Evolutionary conservation across 345 rosid species (phyloP).

Genomic region (Gossypium herbaceum): DNA sequence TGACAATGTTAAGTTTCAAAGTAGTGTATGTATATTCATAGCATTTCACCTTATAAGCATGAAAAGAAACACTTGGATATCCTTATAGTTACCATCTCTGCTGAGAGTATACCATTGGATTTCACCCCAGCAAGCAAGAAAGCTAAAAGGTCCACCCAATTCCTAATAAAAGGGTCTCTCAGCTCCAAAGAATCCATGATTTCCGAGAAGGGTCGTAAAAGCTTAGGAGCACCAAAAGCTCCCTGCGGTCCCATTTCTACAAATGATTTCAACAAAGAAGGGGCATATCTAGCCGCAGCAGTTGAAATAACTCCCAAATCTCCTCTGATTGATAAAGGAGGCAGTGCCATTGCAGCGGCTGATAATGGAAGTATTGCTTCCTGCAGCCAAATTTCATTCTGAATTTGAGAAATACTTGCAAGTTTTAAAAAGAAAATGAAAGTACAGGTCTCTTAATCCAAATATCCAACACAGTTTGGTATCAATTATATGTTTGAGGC

Average conservation of each 20-base stretch:
- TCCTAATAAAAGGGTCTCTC: conserved; percentile 78
- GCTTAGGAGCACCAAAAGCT: conserved; percentile 77
- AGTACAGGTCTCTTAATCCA: not conserved
- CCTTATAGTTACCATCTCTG: conserved; percentile 86
- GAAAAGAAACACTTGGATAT: not conserved
- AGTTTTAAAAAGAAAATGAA: not conserved
- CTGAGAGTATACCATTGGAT: conserved; percentile 94
- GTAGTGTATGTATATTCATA: not conserved
- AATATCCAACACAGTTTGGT: not conserved
- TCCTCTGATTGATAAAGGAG: conserved; percentile 80
- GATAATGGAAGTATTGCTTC: conserved; percentile 92
- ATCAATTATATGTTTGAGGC: not conserved
- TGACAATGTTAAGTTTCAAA: not conserved
- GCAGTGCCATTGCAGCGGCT: conserved; percentile 85
- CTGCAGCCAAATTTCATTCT: conserved; percentile 34
- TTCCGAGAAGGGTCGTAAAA: conserved; percentile 84
- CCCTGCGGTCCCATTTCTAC: conserved; percentile 82
- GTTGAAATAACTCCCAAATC: conserved; percentile 89
- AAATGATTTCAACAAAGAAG: conserved; percentile 75
- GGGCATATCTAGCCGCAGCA: conserved; percentile 84
- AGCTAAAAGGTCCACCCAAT: conserved; percentile 92
- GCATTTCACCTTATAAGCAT: not conserved
- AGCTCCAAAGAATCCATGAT: conserved; percentile 69
- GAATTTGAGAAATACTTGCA: not conserved
- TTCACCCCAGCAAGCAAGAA: conserved; percentile 97